phyloP scores from a whole-genome alignment of 2,329 filamentous ascomycete genomes.

The Pseudogymnoascus sp. region DNA sequence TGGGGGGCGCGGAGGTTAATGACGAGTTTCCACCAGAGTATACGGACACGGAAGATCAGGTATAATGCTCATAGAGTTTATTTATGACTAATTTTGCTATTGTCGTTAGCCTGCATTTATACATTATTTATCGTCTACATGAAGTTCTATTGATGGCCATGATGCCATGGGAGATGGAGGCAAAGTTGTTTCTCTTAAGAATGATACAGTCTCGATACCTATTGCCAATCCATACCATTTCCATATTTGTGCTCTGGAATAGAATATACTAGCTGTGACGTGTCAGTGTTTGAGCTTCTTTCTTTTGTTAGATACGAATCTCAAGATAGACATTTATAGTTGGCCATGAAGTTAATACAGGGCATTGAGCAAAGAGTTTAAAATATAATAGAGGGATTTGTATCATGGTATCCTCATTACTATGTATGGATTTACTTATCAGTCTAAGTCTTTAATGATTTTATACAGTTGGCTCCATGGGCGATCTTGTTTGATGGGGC shows the following conservation, averaged over 20 bases:
- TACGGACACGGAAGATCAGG: not conserved
- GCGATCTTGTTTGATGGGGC: not conserved
- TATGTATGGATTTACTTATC: not conserved
- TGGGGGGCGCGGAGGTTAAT: not conserved
- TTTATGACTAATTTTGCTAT: conserved; percentile 2
- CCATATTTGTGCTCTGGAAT: not conserved
- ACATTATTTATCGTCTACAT: not conserved
- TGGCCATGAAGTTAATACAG: not conserved
- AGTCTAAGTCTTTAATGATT: too few species aligned
- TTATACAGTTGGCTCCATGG: too few species aligned
- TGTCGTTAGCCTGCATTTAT: not conserved
- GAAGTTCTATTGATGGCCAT: not conserved
- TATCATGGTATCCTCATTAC: too few species aligned
- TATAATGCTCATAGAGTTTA: not conserved
- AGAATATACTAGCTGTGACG: not conserved
- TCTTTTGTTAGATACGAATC: too few species aligned
- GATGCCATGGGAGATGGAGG: not conserved
- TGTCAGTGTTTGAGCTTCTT: not conserved
- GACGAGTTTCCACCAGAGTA: conserved; percentile 8
- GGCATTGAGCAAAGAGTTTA: not conserved
- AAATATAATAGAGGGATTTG: not conserved
- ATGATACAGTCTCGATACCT: not conserved
- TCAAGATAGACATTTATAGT: too few species aligned
- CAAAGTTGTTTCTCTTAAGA: not conserved
- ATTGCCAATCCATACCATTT: not conserved